Evolutionary conservation across 768 basidiomycete species (phyloP), one percentile per base, ranked within the genome.

Genomic region (Termitomyces sp.): DNA sequence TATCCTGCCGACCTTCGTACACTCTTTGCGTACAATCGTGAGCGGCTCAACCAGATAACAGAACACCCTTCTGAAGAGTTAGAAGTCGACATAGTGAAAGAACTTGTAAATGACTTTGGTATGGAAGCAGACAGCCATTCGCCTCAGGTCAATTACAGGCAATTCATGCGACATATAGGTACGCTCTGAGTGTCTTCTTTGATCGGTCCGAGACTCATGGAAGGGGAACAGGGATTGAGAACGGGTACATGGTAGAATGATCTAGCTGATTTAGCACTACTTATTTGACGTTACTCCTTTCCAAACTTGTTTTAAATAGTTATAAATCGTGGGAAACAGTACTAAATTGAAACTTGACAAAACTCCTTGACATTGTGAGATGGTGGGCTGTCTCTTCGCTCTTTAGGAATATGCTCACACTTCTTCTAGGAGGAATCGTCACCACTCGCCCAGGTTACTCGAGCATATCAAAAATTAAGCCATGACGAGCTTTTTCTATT

Each of bases 401-500:
- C 37, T 6, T 33, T 52, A 50, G 18, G 31, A n/a, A 60, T 41
- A 56, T 64, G 60, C 57, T 62, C 29, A 49, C 34, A 22, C 56
- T 54, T 61, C 60, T 61, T 66, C 58, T 57, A 77, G 72, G 65
- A 71, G 64, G 69, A 71, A 63, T 60, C 60, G 22, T 72, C 71
- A 59, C 73, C 74, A 13, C 66, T 79, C 60, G 70, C 72, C 53
- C 73, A 85, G 65, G 82, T 91, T 56, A 78, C 80, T 64, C 78
- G 75, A 66, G 90, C 90, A 10, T 92, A 92, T 69, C 75, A 80
- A 66, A 83, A 82, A 62, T 76, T 92, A 62, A 78, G 78, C 24
- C 84, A 79, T 67, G 73, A 83, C 26, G 87, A 92, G 64, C 81
- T 92, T 60, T 70, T 85, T 39, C 80, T 92, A 55, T 92, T 92